Base-by-base conservation (phyloP, 2,329 filamentous ascomycete species). In the Sarocladium strictum region DNA sequence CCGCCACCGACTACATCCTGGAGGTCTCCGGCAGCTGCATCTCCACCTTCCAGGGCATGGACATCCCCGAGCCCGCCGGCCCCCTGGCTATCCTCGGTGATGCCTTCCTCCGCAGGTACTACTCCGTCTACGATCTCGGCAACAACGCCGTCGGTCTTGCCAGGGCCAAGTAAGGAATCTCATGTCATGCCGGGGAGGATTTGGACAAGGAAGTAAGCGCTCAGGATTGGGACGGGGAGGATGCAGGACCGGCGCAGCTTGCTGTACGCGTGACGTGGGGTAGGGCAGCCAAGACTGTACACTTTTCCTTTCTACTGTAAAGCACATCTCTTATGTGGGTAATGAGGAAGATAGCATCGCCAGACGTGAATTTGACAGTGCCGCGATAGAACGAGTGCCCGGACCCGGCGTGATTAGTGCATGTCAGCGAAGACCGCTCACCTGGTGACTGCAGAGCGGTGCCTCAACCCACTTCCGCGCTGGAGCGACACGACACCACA, bases 1-100 rank as follows among this genome's bases (percentile, higher is more conserved):
- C 80, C 55, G 77, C 94, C 15, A 87, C 87, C 61, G 94, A 99
- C 77, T 99, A 99, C 78, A 92, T 97, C 63, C 85, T 99, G 38
- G 92, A 99, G 75, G 84, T 97, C 41, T 89, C 92, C 68, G 94
- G 93, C 64, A 93, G 87, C 70, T 99, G 94, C 75, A 96, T 99
- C 73, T 97, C 91, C 59, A 89, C 90, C 63, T 96, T 99, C 77
- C 95, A 96, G 85, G 92, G 91, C 65, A 96, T 97, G 86, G 94
- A 92, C 71, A 85, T 90, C 76, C 87, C 91, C 55, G 88, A 86
- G 67, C 91, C 91, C 37, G 86, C 88, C 57, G 93, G 94, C 47
- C 94, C 94, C 62, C 84, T 99, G 60, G 92, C 90, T 58, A 99
- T 99, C 61, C 85, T 99, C 24, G 94, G 94, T 66, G 91, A 96